phyloP scores from a whole-genome alignment of 352 stramenopile species.

The Pythium angustatum region DNA sequence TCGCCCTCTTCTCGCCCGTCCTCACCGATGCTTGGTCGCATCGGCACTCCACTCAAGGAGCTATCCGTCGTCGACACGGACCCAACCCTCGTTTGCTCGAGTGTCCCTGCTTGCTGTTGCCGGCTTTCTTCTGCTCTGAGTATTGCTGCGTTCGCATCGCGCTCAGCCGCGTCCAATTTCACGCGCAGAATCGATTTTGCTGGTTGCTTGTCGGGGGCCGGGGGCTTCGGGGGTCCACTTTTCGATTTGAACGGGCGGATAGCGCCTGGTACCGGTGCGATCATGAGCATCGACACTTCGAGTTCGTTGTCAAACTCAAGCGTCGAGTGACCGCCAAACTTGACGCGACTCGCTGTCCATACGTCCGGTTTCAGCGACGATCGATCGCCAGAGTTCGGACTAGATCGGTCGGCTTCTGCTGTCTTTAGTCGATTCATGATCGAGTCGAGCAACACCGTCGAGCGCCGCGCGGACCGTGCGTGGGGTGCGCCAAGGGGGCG shows the following conservation, averaged over 20 bases:
- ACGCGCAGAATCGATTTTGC: conserved; percentile 31
- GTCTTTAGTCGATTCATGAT: conserved; percentile 18
- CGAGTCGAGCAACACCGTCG: conserved; percentile 27
- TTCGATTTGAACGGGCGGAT: conserved; percentile 12
- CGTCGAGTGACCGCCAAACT: conserved; percentile 24
- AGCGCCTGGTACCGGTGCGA: neutral
- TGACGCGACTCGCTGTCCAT: conserved; percentile 26
- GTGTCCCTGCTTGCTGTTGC: neutral
- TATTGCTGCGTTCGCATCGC: conserved; percentile 3
- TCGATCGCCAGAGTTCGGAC: neutral
- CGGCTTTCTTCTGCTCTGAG: conserved; percentile 1
- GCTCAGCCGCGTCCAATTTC: conserved; percentile 20
- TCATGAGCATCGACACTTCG: conserved; percentile 28
- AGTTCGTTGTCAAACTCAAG: conserved; percentile 33
- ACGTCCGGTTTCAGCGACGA: neutral
- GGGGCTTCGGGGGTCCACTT: neutral
- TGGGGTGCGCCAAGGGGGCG: conserved; percentile 21
- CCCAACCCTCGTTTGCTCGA: too few species aligned
- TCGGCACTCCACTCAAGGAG: neutral
- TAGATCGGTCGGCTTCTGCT: conserved; percentile 14
- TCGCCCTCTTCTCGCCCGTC: neutral
- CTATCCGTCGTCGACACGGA: neutral
- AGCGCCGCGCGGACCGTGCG: conserved; percentile 17
- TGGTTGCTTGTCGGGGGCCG: conserved; percentile 10
- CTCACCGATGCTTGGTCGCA: neutral